Evolutionary conservation across 2,329 filamentous ascomycete genomes (phyloP), one percentile per base, ranked within the genome.

Genomic region (Rhynchosporium agropyri): DNA sequence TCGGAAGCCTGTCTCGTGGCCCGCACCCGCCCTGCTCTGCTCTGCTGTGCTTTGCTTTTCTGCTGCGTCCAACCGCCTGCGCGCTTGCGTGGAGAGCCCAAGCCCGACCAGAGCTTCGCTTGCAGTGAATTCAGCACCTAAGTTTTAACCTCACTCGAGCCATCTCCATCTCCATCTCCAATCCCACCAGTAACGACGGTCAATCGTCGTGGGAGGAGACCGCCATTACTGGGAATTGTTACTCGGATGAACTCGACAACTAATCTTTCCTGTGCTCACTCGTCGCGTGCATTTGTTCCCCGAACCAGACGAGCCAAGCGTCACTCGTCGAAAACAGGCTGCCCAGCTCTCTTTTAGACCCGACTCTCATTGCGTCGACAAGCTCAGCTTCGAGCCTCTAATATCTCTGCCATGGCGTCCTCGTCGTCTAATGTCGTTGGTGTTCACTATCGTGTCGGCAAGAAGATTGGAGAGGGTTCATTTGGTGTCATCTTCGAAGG

Each of bases 401-500:
- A 66, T 51, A 57, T 45, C 38, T 28, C 45, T 56, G 38, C 67
- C 51, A 75, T 74, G 72, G 71, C 73, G 46, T 75, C 73, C 55
- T 75, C 73, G 56, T 74, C 73, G 13, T 97, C 92, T 66, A 98
- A 98, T 79, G 95, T 99, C 71, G 95, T 98, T 74, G 95, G 95
- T 76, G 95, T 99, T 71, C 95, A 99, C 81, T 99, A 99, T 79
- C 87, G 95, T 70, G 95, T 99, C 70, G 95, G 95, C 73, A 98
- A 98, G 86, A 99, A 99, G 83, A 98, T 99, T 72, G 95, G 95
- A 77, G 95, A 64, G 50, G 63, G 94, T 69, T 97, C 92, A 45
- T 98, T 98, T 75, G 94, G 94, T 82, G 95, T 98, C 72, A 97
- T 98, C 76, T 98, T 98, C 75, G 95, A 98, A 79, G 95, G 95